phyloP scores from a whole-genome alignment of 2,329 filamentous ascomycete species.

The Aspergillus ochraceoroseus region DNA sequence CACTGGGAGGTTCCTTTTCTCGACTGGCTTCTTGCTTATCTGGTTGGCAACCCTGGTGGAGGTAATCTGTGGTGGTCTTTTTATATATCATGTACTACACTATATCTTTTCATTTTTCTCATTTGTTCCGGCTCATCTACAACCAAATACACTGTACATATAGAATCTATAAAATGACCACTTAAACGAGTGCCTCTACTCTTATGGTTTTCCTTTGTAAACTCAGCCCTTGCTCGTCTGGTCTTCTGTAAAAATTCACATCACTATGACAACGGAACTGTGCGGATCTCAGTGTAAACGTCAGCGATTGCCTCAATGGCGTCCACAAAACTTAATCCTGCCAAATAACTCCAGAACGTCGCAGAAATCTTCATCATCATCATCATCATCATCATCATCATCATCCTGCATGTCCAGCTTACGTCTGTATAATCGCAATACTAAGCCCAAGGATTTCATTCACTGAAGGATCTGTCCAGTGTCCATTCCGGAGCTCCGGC shows the following conservation, averaged over 20 bases:
- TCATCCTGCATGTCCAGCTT: too few relatives aligned
- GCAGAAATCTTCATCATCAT: not conserved
- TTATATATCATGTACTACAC: constrained; percentile 31
- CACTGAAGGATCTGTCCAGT: constrained; percentile 4
- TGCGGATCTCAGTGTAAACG: constrained; percentile 11
- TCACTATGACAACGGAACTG: not conserved
- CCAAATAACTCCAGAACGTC: too few relatives aligned
- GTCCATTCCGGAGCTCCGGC: constrained; percentile 7
- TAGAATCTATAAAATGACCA: constrained; percentile 30
- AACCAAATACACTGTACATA: constrained; percentile 30
- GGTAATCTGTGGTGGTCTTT: constrained; percentile 28
- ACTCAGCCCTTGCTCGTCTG: too few relatives aligned
- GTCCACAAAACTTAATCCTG: not conserved
- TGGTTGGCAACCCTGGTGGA: constrained; percentile 11
- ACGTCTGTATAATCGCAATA: not conserved
- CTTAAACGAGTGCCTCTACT: constrained; percentile 17
- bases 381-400: not conserved
- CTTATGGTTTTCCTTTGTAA: not conserved
- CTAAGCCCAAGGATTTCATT: too few relatives aligned
- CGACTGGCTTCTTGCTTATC: not conserved
- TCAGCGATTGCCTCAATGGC: constrained; percentile 12
- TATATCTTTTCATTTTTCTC: constrained; percentile 17
- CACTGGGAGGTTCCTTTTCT: not conserved
- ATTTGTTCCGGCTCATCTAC: constrained; percentile 22
- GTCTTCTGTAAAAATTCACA: too few relatives aligned